phyloP scores from a whole-genome alignment of 163 green algal species.

The Trebouxiophyceae sp. region DNA sequence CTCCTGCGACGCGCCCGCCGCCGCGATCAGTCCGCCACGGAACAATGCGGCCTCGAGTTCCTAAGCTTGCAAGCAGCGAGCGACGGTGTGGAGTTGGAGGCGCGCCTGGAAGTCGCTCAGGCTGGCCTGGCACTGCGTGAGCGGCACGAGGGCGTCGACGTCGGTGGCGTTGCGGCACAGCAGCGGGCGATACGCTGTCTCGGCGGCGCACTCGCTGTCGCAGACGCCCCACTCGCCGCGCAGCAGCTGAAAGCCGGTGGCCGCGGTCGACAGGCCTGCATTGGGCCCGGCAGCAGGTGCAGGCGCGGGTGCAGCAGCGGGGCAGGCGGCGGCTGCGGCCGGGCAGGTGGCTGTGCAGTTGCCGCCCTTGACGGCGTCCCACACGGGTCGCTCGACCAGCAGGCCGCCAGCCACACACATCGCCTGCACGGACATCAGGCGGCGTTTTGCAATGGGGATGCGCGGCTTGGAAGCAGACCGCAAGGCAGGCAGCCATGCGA shows the following conservation, averaged over 20 bases:
- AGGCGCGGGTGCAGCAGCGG: too few relatives aligned
- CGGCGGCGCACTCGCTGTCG: not conserved
- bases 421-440: too few relatives aligned
- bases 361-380: not conserved
- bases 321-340: not conserved
- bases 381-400: not conserved
- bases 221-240: not conserved
- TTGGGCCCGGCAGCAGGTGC: not conserved
- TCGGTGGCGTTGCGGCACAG: not conserved
- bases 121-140: not conserved
- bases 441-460: too few relatives aligned
- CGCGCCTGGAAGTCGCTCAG: not conserved
- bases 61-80: too few relatives aligned
- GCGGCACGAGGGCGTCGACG: not conserved
- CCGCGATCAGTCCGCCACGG: too few relatives aligned
- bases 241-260: not conserved
- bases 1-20: too few relatives aligned
- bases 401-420: too few relatives aligned
- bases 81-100: too few relatives aligned
- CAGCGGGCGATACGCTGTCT: not conserved
- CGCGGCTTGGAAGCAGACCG: too few relatives aligned
- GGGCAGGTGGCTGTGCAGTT: not conserved
- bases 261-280: not conserved
- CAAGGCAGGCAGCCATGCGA: too few relatives aligned
- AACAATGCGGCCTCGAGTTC: too few relatives aligned